Conservation (phyloP, 352 stramenopile species). For the Elongisporangium undulatum region DNA sequence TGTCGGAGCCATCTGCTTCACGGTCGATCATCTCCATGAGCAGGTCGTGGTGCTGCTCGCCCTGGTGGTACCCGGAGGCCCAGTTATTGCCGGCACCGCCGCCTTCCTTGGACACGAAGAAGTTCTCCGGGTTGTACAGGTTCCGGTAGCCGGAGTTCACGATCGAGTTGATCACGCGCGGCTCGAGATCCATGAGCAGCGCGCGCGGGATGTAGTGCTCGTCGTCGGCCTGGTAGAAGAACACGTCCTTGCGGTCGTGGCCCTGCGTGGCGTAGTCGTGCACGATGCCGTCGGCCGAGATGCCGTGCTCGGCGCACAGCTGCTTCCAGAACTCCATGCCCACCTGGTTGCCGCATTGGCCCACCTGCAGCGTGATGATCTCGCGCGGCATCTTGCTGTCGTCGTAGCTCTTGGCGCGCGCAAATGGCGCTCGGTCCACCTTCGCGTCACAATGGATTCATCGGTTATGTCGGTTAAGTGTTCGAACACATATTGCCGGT, state of each 20-base stretch:
- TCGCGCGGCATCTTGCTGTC: slow-evolving; percentile 89
- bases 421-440: background rate
- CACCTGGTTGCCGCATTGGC: slow-evolving; percentile 99
- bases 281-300: slow-evolving; percentile 95
- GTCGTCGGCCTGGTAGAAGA: slow-evolving; percentile 99
- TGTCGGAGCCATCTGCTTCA: slow-evolving; percentile 94
- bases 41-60: slow-evolving; percentile 94
- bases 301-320: slow-evolving; percentile 98
- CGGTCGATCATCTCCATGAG: slow-evolving; percentile 99
- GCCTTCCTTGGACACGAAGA: slow-evolving; percentile 92
- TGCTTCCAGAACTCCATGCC: slow-evolving; percentile 99
- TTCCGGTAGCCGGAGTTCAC: slow-evolving; percentile 90
- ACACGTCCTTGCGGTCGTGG: slow-evolving; percentile 99
- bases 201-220: slow-evolving; percentile 98
- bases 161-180: slow-evolving; percentile 91
- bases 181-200: slow-evolving; percentile 98
- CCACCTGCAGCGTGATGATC: slow-evolving; percentile 99
- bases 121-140: slow-evolving; percentile 99
- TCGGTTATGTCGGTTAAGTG: background rate
- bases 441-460: background rate
- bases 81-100: slow-evolving; percentile 93
- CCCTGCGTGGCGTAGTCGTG: slow-evolving; percentile 90
- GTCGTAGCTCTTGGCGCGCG: background rate
- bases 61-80: slow-evolving; percentile 90
- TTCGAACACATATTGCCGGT: background rate